These are phyloP conservation scores for Oxytropis ochrocephala DNA, from an alignment of 306 rosid genomes.

Conservation along the genomic window DNA sequence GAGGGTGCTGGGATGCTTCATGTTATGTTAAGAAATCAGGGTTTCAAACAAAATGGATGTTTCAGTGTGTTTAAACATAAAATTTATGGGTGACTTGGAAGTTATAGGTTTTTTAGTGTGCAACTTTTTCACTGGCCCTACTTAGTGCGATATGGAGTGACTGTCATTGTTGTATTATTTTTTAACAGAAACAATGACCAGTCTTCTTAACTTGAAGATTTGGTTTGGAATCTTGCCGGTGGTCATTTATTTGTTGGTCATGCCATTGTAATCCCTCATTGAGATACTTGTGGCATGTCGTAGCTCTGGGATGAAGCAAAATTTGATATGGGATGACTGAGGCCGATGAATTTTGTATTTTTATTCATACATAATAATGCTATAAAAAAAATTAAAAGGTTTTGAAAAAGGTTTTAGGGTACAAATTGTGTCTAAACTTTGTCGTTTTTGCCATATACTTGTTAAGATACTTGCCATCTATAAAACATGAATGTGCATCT, in stretches of 20 bases:
- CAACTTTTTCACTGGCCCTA: background rate
- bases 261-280: background rate
- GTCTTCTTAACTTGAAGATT: background rate
- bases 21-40: background rate
- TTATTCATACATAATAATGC: background rate
- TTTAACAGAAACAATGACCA: background rate
- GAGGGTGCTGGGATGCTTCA: conserved; percentile 3
- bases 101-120: background rate
- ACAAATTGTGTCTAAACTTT: background rate
- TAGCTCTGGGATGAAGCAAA: background rate
- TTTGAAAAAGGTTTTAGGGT: background rate
- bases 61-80: background rate
- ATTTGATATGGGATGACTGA: background rate
- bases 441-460: background rate
- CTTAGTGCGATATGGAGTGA: background rate
- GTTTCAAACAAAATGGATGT: background rate
- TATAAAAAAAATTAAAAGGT: background rate
- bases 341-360: background rate
- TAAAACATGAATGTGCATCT: background rate
- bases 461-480: background rate
- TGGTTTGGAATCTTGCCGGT: background rate
- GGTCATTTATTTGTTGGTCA: background rate
- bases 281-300: background rate
- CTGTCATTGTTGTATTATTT: background rate
- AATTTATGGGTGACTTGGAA: background rate